Evolutionary conservation across 495 filamentous ascomycete genomes (phyloP), one percentile per base, ranked within the genome.

Genomic region (Darksidea phi): DNA sequence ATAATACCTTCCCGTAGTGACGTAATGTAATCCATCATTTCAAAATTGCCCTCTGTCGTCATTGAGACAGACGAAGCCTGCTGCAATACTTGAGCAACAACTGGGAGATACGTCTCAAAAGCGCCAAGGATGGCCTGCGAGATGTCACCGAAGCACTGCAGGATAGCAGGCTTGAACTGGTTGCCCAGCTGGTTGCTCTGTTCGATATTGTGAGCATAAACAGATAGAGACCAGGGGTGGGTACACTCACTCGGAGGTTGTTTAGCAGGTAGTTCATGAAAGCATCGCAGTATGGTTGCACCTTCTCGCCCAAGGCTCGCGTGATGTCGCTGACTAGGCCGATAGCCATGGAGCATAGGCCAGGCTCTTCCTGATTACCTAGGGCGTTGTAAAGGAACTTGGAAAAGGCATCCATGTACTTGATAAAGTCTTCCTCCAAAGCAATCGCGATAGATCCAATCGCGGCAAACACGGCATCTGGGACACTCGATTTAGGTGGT

Each of bases 131-230:
- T 98, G 45, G 94, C 94, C 71, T 93, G 89, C 54, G 95, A 93
- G 74, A 97, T 96, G 73, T 98, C 94, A 55, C 94, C 95, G 72
- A 98, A 98, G 69, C 90, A 96, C 73, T 97, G 93, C 18, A 98
- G 82, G 58, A 98, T 97, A 13, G 95, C 92, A 32, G 94, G 94
- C 80, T 97, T 97, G 75, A 97, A 94, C 73, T 96, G 91, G 74
- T 97, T 96, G 61, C 90, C 88, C 23, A 95, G 83, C 32, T 83
- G 79, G 48, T 83, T 81, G 75, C 82, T 86, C 81, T 86, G 63
- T 74, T 77, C 42, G 8, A n/a, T n/a, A 17, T 23, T 37, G 46
- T 64, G 46, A 61, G 57, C 48, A 36, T 1, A 45, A 21, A 20
- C 25, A 23, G 3, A 45, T 15, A 20, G 0, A 20, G 11, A 1